Evolutionary conservation across 306 rosid species (phyloP).

Genomic region (Rosa rugosa): DNA sequence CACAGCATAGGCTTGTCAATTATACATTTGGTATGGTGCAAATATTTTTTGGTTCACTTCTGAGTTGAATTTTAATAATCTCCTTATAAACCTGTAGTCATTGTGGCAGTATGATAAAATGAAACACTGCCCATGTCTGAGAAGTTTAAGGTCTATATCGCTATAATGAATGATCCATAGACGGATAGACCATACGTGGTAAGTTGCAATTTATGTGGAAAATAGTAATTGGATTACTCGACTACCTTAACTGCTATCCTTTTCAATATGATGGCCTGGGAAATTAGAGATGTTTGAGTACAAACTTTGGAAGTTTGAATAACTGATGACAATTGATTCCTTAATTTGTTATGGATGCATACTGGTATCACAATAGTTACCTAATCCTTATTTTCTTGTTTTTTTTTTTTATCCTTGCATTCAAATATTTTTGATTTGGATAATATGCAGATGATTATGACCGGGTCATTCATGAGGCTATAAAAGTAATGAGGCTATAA

Average conservation of each 20-base stretch:
- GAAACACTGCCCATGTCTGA: background rate
- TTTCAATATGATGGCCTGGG: background rate
- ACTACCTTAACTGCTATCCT: background rate
- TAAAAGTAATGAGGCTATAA: conserved; percentile 77
- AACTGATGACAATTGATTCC: background rate
- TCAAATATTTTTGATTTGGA: conserved; percentile 18
- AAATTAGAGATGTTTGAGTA: background rate
- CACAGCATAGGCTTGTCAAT: conserved; percentile 54
- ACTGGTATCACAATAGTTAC: no score
- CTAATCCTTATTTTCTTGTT: background rate
- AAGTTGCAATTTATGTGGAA: background rate
- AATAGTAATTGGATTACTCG: background rate
- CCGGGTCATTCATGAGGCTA: conserved; percentile 57
- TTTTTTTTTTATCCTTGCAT: conserved; percentile 2
- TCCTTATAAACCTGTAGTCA: background rate
- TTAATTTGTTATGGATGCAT: background rate
- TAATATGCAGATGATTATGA: conserved; percentile 70
- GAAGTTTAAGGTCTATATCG: background rate
- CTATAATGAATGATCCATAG: background rate
- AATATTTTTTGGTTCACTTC: conserved; percentile 2
- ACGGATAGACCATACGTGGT: background rate
- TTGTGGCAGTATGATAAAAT: background rate
- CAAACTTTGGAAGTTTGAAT: no score
- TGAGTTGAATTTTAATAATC: background rate
- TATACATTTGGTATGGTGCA: conserved; percentile 62